Evolutionary conservation across 352 stramenopile species (phyloP).

Genomic region (Phytophthora brassicae): DNA sequence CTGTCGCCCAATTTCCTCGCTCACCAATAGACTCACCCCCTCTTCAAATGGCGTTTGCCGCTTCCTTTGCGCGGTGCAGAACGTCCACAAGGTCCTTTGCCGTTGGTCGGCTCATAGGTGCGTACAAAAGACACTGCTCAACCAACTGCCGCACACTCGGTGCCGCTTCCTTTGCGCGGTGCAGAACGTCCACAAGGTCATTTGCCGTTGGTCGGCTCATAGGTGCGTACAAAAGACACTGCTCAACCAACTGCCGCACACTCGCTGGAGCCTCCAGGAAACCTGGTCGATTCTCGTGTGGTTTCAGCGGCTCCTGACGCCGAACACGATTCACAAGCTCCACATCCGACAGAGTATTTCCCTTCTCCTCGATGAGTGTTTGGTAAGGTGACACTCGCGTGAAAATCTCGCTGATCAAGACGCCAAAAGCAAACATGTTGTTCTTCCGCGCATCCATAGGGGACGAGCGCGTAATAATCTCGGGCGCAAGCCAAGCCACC

Average conservation of each 20-base stretch:
- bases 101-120: constrained; percentile 50
- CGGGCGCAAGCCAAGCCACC: constrained; percentile 52
- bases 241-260: constrained; percentile 44
- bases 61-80: constrained; percentile 43
- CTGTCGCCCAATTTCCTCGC: constrained; percentile 19
- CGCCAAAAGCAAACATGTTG: constrained; percentile 70
- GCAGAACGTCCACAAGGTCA: constrained; percentile 46
- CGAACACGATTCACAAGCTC: constrained; percentile 44
- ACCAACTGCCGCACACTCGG: no score
- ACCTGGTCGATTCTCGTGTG: constrained; percentile 49
- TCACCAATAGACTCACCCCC: constrained; percentile 24
- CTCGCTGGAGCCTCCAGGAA: constrained; percentile 42
- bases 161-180: constrained; percentile 37
- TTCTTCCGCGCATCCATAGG: constrained; percentile 48
- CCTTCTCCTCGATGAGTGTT: constrained; percentile 40
- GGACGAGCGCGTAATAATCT: constrained; percentile 49
- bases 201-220: constrained; percentile 51
- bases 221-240: constrained; percentile 53
- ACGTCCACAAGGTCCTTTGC: constrained; percentile 50
- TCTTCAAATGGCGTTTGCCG: constrained; percentile 35
- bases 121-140: constrained; percentile 50
- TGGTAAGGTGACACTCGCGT: constrained; percentile 54
- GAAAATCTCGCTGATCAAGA: constrained; percentile 63
- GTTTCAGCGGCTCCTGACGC: constrained; percentile 34
- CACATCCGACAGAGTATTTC: constrained; percentile 59